A percentile compares a stretch with the other conserved stretches of the same genome.
Conservation (phyloP, 192 early-diverging fungal species). For the Rhizophagus sp. region DNA sequence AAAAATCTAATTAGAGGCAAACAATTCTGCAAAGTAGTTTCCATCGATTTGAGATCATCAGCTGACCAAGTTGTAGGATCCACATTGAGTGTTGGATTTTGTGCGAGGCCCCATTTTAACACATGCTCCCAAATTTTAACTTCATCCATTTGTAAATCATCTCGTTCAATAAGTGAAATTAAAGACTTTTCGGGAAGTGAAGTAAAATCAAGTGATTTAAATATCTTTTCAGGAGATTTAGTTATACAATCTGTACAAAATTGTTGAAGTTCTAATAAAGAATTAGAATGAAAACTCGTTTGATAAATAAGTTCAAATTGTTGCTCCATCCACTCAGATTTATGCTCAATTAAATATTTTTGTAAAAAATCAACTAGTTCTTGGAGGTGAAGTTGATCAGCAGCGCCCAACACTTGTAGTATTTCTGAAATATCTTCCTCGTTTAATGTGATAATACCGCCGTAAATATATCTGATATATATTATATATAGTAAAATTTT, state of each 20-base stretch:
- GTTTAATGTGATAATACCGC: neutral
- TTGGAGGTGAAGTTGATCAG: slow-evolving; percentile 5
- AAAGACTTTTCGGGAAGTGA: neutral
- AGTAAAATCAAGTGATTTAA: slow-evolving; percentile 3
- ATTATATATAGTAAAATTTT: neutral
- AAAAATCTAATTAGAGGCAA: neutral
- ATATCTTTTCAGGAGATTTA: neutral
- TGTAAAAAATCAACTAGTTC: slow-evolving; percentile 7
- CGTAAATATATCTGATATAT: neutral
- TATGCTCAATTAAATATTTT: slow-evolving; percentile 7
- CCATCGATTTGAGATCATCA: neutral
- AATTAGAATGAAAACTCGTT: neutral
- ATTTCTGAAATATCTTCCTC: neutral
- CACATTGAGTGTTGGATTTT: neutral
- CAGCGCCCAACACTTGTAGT: neutral
- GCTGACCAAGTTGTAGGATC: neutral
- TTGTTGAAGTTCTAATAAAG: neutral
- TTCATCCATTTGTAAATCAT: slow-evolving; percentile 20
- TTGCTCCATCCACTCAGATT: neutral
- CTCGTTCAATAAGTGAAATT: neutral
- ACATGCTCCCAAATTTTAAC: slow-evolving; percentile 10
- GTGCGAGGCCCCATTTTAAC: slow-evolving; percentile 14
- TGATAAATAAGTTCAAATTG: neutral
- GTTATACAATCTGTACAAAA: neutral
- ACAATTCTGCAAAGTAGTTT: neutral